Evolutionary conservation across 1,284 basidiomycete genomes (phyloP).

Genomic region (Tilletiopsis washingtonensis): DNA sequence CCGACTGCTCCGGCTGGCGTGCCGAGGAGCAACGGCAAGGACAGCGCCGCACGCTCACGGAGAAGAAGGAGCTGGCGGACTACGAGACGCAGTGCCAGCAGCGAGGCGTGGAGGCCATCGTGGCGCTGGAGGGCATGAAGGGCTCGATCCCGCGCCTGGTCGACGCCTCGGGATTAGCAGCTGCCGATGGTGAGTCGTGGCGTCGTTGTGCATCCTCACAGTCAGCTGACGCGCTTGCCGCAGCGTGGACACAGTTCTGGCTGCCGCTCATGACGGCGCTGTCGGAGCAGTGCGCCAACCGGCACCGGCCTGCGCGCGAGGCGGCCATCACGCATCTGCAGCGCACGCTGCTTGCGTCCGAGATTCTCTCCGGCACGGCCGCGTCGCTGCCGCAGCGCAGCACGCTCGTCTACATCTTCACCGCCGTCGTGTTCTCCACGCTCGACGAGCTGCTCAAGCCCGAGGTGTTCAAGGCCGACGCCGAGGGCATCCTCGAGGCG

Average conservation of each 20-base stretch:
- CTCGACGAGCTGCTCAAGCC: constrained; percentile 84
- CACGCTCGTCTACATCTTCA: constrained; percentile 78
- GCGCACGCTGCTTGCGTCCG: constrained; percentile 73
- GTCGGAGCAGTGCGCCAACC: constrained; percentile 75
- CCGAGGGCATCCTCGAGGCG: constrained; percentile 77
- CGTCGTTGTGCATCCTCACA: too few species aligned
- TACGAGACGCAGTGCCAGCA: constrained; percentile 50
- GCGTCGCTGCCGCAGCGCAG: neutral
- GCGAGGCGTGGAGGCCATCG: constrained; percentile 72
- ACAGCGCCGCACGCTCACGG: constrained; percentile 31
- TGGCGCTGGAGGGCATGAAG: constrained; percentile 55
- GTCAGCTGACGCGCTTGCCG: too few species aligned
- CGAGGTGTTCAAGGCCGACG: constrained; percentile 69
- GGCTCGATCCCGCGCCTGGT: constrained; percentile 29
- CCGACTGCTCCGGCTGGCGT: constrained; percentile 4
- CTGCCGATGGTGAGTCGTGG: too few species aligned
- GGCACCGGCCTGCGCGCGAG: constrained; percentile 75
- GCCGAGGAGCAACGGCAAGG: neutral
- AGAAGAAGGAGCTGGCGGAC: constrained; percentile 43
- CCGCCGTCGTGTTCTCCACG: constrained; percentile 81
- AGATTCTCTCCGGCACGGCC: constrained; percentile 56
- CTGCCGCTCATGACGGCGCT: constrained; percentile 72
- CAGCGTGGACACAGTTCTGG: constrained; percentile 75
- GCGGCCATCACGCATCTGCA: constrained; percentile 76
- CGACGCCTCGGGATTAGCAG: constrained; percentile 5